These are phyloP conservation scores for Tricharina praecox DNA, from an alignment of 495 filamentous ascomycete genomes.

Conservation along the genomic window DNA sequence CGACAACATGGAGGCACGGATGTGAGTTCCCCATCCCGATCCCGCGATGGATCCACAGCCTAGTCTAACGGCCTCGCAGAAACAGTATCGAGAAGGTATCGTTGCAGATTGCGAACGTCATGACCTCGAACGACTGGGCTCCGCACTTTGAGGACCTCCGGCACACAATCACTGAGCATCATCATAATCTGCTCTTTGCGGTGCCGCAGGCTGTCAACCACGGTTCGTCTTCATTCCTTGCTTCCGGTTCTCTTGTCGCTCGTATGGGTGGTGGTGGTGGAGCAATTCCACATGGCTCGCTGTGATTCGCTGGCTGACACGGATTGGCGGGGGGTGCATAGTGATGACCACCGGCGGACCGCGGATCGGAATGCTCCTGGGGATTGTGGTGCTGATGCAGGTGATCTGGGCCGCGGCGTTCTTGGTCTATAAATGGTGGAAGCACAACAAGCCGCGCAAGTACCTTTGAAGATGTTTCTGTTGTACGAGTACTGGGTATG, in stretches of 20 bases:
- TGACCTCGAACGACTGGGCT: slow-evolving; percentile 58
- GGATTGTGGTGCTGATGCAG: slow-evolving; percentile 62
- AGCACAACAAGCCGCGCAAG: slow-evolving; percentile 69
- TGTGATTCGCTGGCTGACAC: too few relatives aligned
- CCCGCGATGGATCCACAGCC: neutral
- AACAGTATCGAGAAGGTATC: slow-evolving; percentile 39
- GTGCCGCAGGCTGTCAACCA: slow-evolving; percentile 23
- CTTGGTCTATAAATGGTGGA: slow-evolving; percentile 64
- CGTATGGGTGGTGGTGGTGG: too few relatives aligned
- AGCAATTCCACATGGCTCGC: neutral
- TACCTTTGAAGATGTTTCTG: slow-evolving; percentile 42
- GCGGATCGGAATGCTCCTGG: slow-evolving; percentile 55
- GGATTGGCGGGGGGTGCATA: slow-evolving; percentile 25
- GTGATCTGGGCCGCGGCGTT: slow-evolving; percentile 50
- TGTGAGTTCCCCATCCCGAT: slow-evolving; percentile 12
- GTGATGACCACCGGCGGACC: slow-evolving; percentile 43
- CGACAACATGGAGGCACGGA: slow-evolving; percentile 35
- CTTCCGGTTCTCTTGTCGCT: too few relatives aligned
- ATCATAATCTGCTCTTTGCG: slow-evolving; percentile 29
- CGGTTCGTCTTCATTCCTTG: slow-evolving; percentile 18
- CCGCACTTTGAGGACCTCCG: slow-evolving; percentile 53
- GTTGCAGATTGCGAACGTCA: slow-evolving; percentile 41
- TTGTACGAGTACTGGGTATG: neutral
- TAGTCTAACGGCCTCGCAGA: slow-evolving; percentile 31
- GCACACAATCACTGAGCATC: slow-evolving; percentile 51